Base-by-base conservation (phyloP, 129 eudicot species). In the Tagetes erecta region DNA sequence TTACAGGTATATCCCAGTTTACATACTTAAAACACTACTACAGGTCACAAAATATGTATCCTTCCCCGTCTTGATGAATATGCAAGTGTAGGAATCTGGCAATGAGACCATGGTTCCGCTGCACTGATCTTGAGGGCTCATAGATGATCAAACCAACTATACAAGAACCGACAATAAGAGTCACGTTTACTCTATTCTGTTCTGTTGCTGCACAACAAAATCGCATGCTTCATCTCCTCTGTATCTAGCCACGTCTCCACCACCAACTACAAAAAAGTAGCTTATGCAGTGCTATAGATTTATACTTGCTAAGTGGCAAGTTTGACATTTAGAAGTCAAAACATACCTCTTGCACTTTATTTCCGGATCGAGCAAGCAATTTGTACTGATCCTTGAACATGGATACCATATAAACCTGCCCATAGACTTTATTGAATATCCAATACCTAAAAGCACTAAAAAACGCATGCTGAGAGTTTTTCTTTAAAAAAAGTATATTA, bases 341-440 rank as follows among this genome's bases (percentile, higher is more conserved):
- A 37, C 52, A 41, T 77, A 90, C 98, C 96, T 90, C 97, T 77
- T 90, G 98, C 66, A 83, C 95, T 88, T 72, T 86, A 69, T 90
- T 88, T 85, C 87, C 98, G 11, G 96, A 83, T 71, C 97, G 93
- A 79, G 97, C 97, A 68, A 94, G 96, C 76, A 90, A 78, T 76
- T 88, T 94, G 86, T 88, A 94, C 70, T 90, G 91, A 83, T 86
- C 82, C 82, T 94, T 86, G 74, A 88, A 88, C 92, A 84, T 83
- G 50, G 96, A 85, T 62, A 91, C 93, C 98, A 94, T 84, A 80
- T 90, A 94, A 75, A 94, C 98, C 97, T 94, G 80, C 76, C 71
- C 67, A 31, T 45, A 1, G 51, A 73, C 49, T 64, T 62, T 44
- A 13, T 64, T 31, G 30, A 68, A 34, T 13, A 63, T 38, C 55